Conservation (phyloP, 2,329 filamentous ascomycete species). For the Xylaria sp. region DNA sequence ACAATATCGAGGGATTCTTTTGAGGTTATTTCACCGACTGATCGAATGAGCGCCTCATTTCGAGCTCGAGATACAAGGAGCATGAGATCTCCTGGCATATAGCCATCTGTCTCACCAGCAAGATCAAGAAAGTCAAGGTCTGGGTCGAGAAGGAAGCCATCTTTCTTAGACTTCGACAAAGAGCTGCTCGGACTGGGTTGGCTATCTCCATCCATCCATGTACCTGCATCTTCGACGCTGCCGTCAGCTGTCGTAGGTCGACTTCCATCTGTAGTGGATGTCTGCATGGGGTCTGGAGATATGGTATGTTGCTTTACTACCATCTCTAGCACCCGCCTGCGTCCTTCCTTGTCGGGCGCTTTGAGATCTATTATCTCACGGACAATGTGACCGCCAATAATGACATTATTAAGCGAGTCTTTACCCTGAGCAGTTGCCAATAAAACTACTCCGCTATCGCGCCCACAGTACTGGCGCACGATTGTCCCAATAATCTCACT, state of each 20-base stretch:
- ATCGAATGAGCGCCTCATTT: conserved; percentile 91
- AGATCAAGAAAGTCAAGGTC: conserved; percentile 91
- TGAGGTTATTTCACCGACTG: conserved; percentile 67
- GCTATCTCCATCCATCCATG: conserved; percentile 81
- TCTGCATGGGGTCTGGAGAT: conserved; percentile 51
- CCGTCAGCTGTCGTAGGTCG: conserved; percentile 68
- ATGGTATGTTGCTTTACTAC: conserved; percentile 70
- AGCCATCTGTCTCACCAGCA: conserved; percentile 93
- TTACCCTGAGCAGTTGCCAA: conserved; percentile 93
- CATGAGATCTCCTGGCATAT: conserved; percentile 94
- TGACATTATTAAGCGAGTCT: conserved; percentile 87
- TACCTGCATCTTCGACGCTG: conserved; percentile 63
- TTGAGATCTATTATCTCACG: conserved; percentile 90
- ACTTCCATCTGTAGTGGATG: conserved; percentile 57
- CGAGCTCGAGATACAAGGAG: conserved; percentile 87
- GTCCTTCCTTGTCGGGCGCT: conserved; percentile 90
- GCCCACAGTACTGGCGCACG: conserved; percentile 83
- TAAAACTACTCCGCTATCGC: conserved; percentile 83
- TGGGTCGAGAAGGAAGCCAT: conserved; percentile 77
- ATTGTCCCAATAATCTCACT: conserved; percentile 88
- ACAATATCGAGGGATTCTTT: conserved; percentile 64
- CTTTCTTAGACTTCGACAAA: conserved; percentile 50
- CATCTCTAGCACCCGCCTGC: conserved; percentile 83
- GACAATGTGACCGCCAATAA: conserved; percentile 91
- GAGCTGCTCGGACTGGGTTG: conserved; percentile 59